Percentiles rank a stretch among this genome's conserved stretches.
Evolutionary conservation across 176 grass and related monocot genomes (phyloP).

Genomic region (Poa annua): DNA sequence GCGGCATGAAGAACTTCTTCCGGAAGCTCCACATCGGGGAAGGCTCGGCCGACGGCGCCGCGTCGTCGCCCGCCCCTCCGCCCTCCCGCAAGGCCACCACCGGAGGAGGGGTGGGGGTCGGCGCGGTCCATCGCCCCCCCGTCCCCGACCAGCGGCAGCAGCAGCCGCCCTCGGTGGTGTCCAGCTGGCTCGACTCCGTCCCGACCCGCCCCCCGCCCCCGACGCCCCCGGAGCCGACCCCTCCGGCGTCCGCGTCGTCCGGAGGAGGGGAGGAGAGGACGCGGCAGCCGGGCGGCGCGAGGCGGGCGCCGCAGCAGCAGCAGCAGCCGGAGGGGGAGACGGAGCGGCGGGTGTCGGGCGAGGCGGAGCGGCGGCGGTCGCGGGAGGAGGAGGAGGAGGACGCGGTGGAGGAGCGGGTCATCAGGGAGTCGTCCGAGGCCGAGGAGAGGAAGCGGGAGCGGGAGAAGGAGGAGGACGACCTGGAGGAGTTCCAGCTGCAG

Average conservation of each 20-base stretch:
- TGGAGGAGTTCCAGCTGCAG: conserved; percentile 95
- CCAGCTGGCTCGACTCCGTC: conserved; percentile 78
- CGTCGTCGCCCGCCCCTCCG: conserved; percentile 31
- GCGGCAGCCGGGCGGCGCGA: conserved; percentile 20
- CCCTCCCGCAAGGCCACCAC: conserved; percentile 39
- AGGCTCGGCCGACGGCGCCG: conserved; percentile 49
- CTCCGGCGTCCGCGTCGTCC: conserved; percentile 33
- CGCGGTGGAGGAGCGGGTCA: conserved; percentile 70
- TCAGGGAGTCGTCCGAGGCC: conserved; percentile 46
- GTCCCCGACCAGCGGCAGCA: conserved; percentile 53
- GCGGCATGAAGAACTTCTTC: conserved; percentile 92
- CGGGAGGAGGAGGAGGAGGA: conserved; percentile 44
- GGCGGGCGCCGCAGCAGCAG: conserved; percentile 32
- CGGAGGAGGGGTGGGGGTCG: neutral
- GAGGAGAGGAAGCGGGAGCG: conserved; percentile 62
- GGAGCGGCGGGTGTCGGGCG: conserved; percentile 31
- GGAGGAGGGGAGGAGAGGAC: conserved; percentile 30
- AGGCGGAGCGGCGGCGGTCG: conserved; percentile 27
- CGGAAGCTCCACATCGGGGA: conserved; percentile 93
- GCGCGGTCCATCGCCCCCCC: conserved; percentile 33
- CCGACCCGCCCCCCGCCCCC: conserved; percentile 40
- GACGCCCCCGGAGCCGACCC: conserved; percentile 20
- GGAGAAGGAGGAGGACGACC: conserved; percentile 66
- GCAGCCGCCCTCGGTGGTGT: conserved; percentile 55
- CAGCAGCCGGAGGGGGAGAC: conserved; percentile 35